Base-by-base conservation (phyloP, 441 rosid genomes). In the Erodium moschatum region DNA sequence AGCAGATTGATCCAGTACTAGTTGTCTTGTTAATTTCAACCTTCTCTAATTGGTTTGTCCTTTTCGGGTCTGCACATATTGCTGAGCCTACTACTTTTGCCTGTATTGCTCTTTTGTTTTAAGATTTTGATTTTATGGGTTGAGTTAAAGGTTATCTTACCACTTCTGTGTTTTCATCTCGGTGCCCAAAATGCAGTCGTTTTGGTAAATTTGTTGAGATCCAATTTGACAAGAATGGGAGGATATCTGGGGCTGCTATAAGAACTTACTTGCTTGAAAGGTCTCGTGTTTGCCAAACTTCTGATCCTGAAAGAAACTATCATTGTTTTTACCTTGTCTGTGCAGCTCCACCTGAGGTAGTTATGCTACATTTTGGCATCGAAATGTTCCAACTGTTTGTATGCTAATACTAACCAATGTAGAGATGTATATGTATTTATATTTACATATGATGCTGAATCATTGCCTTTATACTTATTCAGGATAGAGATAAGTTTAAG, bases 151-250 rank as follows among this genome's bases (percentile, higher is more conserved):
- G 65, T 74, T 42, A 56, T 66, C 69, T 15, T 29, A 29, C 44
- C 54, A 7, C 56, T 69, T 29, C 16, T 46, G 68, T 68, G 24
- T 27, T 48, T 58, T 68, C 4, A 69, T 21, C 27, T 61, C 7
- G 35, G 58, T 72, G 42, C 83, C 69, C 60, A 71, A 63, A 76
- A 80, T 84, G 81, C 85, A 96, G 99, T 88, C 98, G 99, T 70
- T 96, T 96, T 73, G 99, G 98, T 80, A 96, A 96, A 86, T 96
- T 96, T 80, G 99, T 96, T 50, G 98, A 96, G 89, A 81, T 96
- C 73, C 98, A 96, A 83, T 96, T 96, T 79, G 97, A 96, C 85
- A 92, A 90, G 78, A 86, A 70, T 78, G 99, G 99, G 82, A 84
- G 97, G 80, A 92, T 95, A 79, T 95, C 99, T 66, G 99, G 99